A percentile compares a stretch with the other conserved stretches of the same genome.
Evolutionary conservation across 768 basidiomycete species (phyloP).

Genomic region (Kwoniella europaea): DNA sequence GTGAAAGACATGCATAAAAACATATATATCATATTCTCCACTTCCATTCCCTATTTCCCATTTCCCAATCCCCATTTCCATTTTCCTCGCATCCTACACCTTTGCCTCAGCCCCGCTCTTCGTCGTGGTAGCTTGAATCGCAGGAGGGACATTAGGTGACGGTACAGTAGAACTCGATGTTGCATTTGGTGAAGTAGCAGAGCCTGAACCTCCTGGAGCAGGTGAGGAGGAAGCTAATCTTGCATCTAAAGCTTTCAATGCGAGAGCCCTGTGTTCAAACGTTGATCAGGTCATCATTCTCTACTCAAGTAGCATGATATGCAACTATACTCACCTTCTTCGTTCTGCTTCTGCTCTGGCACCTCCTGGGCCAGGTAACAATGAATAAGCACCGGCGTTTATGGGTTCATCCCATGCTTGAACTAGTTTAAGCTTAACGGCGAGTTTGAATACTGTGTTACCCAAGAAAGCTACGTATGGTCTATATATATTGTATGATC

Average conservation of each 20-base stretch:
- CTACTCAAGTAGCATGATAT: background rate
- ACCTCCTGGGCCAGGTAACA: slow-evolving; percentile 73
- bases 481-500: slow-evolving; percentile 60
- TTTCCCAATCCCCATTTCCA: background rate
- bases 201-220: slow-evolving; percentile 28
- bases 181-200: slow-evolving; percentile 13
- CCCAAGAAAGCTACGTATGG: slow-evolving; percentile 72
- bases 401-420: slow-evolving; percentile 63
- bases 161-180: slow-evolving; percentile 16
- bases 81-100: background rate
- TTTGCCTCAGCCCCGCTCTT: background rate
- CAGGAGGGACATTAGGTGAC: slow-evolving; percentile 1
- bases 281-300: background rate
- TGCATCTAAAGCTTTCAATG: slow-evolving; percentile 94
- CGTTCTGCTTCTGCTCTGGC: slow-evolving; percentile 96
- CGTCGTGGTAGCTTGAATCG: slow-evolving; percentile 10
- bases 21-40: background rate
- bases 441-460: slow-evolving; percentile 69
- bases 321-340: slow-evolving; percentile 68
- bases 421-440: slow-evolving; percentile 72
- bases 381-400: slow-evolving; percentile 64
- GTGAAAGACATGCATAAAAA: background rate
- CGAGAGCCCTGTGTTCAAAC: slow-evolving; percentile 74
- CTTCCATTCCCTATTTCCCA: background rate
- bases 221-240: slow-evolving; percentile 67